phyloP scores from a whole-genome alignment of 768 basidiomycete genomes.

The Leccinum obscurum region DNA sequence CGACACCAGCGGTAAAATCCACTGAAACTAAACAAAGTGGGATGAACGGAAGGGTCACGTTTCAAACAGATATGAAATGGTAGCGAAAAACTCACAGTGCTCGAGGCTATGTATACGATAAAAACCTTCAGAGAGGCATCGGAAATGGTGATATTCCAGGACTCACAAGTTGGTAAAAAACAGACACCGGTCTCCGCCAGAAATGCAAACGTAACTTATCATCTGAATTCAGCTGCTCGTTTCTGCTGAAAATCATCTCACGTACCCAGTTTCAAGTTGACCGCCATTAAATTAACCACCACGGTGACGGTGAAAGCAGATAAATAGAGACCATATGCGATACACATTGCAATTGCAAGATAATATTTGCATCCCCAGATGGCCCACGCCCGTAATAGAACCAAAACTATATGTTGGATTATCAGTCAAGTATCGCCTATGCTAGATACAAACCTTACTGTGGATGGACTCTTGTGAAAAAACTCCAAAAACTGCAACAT shows the following conservation, averaged over 20 bases:
- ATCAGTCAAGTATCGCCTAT: not conserved
- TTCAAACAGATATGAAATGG: not conserved
- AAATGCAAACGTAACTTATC: not conserved
- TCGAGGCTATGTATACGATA: not conserved
- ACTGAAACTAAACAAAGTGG: not conserved
- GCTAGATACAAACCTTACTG: conserved; percentile 2
- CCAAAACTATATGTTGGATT: conserved; percentile 7
- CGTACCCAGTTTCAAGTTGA: not conserved
- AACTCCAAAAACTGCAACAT: not conserved
- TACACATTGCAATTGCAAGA: not conserved
- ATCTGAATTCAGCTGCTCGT: not conserved
- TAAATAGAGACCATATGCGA: conserved; percentile 7
- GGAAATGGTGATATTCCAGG: not conserved
- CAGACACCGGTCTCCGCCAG: not conserved
- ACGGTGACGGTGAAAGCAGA: not conserved
- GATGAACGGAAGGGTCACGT: not conserved
- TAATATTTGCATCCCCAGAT: conserved; percentile 12
- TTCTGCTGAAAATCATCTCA: not conserved
- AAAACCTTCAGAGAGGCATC: not conserved
- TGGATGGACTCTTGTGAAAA: conserved; percentile 11
- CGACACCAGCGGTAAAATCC: not conserved
- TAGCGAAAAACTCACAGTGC: not conserved
- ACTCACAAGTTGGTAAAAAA: not conserved
- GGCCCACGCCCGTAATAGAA: conserved; percentile 19
- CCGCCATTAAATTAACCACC: not conserved